phyloP scores from a whole-genome alignment of 2,329 filamentous ascomycete genomes.

The Didymella sp. region DNA sequence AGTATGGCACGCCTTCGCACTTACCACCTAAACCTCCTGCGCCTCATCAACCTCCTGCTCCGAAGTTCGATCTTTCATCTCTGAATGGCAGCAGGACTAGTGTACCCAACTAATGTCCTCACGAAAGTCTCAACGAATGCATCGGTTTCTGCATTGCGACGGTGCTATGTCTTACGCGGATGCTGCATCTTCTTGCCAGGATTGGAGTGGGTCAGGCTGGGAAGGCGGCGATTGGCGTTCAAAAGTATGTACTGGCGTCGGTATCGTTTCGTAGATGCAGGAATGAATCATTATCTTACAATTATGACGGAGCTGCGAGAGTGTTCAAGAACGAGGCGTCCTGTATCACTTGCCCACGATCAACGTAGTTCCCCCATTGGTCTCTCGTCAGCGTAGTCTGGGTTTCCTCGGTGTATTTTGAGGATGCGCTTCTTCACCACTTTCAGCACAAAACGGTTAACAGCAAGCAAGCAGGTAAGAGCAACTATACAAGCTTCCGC shows the following conservation, averaged over 20 bases:
- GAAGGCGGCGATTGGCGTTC: not conserved
- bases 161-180: not conserved
- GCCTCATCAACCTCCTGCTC: slow-evolving; percentile 8
- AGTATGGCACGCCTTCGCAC: slow-evolving; percentile 62
- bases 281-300: too few species aligned
- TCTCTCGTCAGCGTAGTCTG: too few species aligned
- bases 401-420: too few species aligned
- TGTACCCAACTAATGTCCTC: slow-evolving; percentile 13
- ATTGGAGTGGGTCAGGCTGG: not conserved
- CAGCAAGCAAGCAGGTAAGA: too few species aligned
- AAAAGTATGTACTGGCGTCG: not conserved
- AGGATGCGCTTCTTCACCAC: too few species aligned
- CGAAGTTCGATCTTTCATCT: slow-evolving; percentile 12
- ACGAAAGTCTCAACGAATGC: not conserved
- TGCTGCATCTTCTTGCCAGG: not conserved
- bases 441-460: too few species aligned
- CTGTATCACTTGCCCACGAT: too few species aligned
- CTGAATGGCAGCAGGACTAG: slow-evolving; percentile 12
- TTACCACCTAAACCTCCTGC: slow-evolving; percentile 64
- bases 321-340: too few species aligned
- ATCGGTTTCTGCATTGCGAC: slow-evolving; percentile 8
- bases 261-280: not conserved
- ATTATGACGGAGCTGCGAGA: too few species aligned
- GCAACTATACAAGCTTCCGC: too few species aligned
- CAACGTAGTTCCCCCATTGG: too few species aligned